Conservation (phyloP, 306 rosid species). For the Fragaria ananassa region DNA sequence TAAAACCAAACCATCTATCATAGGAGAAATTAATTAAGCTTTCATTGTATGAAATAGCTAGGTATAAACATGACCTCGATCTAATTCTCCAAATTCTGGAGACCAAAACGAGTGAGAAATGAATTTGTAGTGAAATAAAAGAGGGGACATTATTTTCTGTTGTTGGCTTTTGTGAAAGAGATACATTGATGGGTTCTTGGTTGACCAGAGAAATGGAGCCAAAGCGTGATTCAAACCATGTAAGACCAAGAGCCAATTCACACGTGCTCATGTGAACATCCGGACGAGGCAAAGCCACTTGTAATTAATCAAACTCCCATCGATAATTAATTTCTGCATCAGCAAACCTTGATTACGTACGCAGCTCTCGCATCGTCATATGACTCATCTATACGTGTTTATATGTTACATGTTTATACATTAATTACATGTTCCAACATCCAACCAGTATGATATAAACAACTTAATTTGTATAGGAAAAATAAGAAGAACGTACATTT, state of each 20-base stretch:
- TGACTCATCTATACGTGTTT: too few species aligned
- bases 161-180: not conserved
- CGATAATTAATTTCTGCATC: not conserved
- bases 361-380: not conserved
- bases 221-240: constrained; percentile 19
- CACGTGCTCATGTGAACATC: constrained; percentile 13
- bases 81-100: not conserved
- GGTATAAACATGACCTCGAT: not conserved
- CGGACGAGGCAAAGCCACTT: not conserved
- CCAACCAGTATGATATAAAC: too few species aligned
- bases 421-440: too few species aligned
- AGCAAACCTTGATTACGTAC: not conserved
- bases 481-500: too few species aligned
- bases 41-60: not conserved
- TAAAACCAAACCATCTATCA: too few species aligned
- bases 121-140: not conserved
- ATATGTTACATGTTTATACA: too few species aligned
- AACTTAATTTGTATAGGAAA: too few species aligned
- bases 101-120: constrained; percentile 1
- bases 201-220: not conserved
- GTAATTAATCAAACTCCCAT: not conserved
- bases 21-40: too few species aligned
- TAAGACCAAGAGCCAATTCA: constrained; percentile 6
- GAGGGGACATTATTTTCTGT: not conserved
- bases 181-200: not conserved